Base-by-base conservation (phyloP, 2,329 filamentous ascomycete species). In the Balansia obtecta region DNA sequence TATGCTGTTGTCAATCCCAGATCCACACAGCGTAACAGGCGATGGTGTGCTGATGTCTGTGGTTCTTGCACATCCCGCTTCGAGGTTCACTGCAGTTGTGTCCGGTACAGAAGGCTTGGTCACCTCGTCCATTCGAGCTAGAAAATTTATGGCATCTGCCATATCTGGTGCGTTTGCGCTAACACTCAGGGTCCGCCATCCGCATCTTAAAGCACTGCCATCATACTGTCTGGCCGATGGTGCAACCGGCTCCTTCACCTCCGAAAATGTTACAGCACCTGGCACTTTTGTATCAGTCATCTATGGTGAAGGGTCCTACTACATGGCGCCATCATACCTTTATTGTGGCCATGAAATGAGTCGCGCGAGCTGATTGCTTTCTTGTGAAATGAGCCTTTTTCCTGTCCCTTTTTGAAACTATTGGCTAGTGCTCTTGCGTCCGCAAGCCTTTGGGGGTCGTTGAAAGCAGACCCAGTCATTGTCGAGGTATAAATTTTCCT, bases 351-450 rank as follows among this genome's bases (percentile, higher is more conserved):
- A 16, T 37, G 39, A 9, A 16, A 3, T 13, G 39, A 48, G 4
- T 27, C 27, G 27, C 27, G 27, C 27, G 30, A 42, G 12, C 18
- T 13, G 4, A 7, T 38, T 10, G 9, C 37, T 27, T 38, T 38
- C 22, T 33, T 33, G 1, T 34, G 8, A 12, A 16, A 18, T 12
- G 34, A 43, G 15, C 45, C 39, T 5, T 53, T 56, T 3, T 20
- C 6, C 1, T 48, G 50, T 15, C 55, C 52, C 12, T 50, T 50
- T 39, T 57, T 60, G 49, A 67, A 67, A 39, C 53, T 56, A 2
- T 45, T 40, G 1, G 57, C 57, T 12, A 67, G 57, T 5, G 56
- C 61, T 15, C 51, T 51, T 13, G 65, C 65, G 10, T 54, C 64
- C 13, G 52, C 54, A 2, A 67, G 46, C 38, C 57, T 64, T 9